These are phyloP conservation scores for Penicillium sclerotiorum DNA, from an alignment of 2,329 filamentous ascomycete species.

Conservation along the genomic window DNA sequence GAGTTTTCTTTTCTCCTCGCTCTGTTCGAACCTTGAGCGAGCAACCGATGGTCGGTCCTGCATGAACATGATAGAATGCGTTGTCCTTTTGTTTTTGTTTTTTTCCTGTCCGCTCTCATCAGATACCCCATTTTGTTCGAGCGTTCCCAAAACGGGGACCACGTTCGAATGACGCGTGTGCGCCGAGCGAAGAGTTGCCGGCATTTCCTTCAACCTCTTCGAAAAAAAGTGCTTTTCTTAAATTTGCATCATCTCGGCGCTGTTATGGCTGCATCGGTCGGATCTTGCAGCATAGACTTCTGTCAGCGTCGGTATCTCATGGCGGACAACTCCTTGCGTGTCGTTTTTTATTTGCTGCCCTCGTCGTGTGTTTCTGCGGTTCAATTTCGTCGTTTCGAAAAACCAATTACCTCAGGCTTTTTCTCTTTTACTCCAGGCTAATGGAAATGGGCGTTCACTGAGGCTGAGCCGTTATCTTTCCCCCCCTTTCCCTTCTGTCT, in stretches of 20 bases:
- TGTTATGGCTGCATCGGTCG: conserved; percentile 43
- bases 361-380: conserved; percentile 28
- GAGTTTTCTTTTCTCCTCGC: conserved; percentile 13
- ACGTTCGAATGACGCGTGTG: conserved; percentile 41
- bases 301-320: conserved; percentile 45
- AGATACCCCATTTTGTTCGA: conserved; percentile 52
- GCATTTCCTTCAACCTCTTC: conserved; percentile 25
- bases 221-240: conserved; percentile 42
- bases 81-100: no score
- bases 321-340: conserved; percentile 34
- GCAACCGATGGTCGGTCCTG: conserved; percentile 42
- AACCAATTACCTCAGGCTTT: conserved; percentile 23
- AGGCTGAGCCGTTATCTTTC: background rate
- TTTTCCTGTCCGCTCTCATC: conserved; percentile 49
- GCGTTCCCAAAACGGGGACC: conserved; percentile 36
- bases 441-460: conserved; percentile 5
- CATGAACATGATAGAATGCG: conserved; percentile 57
- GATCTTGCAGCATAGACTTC: conserved; percentile 45
- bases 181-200: conserved; percentile 41
- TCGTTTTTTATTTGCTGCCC: conserved; percentile 21
- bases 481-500: background rate
- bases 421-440: conserved; percentile 30
- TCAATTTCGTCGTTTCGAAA: conserved; percentile 14
- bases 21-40: conserved; percentile 19
- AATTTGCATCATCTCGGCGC: conserved; percentile 43